These are phyloP conservation scores for Penicillium coprophilum DNA, from an alignment of 495 filamentous ascomycete genomes.

Conservation along the genomic window DNA sequence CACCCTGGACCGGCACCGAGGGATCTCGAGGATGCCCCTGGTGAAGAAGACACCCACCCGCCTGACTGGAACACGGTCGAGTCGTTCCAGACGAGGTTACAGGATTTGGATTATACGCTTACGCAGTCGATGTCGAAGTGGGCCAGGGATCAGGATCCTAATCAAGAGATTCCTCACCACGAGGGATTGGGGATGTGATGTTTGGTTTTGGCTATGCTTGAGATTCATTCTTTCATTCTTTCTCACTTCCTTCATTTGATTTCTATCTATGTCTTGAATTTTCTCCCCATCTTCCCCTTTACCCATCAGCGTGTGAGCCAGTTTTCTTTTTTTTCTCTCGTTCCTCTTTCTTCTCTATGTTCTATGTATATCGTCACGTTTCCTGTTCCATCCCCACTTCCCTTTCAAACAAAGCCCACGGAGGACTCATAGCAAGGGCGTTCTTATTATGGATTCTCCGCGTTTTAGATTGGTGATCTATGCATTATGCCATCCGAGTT, in stretches of 20 bases:
- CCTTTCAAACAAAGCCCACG: conserved; percentile 12
- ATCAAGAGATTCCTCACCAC: conserved; percentile 24
- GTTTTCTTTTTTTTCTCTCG: conserved; percentile 2
- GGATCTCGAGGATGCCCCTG: conserved; percentile 15
- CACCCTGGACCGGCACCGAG: conserved; percentile 1
- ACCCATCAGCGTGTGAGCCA: conserved; percentile 8
- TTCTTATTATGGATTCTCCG: conserved; percentile 13
- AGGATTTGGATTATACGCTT: conserved; percentile 20
- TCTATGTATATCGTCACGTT: conserved; percentile 12
- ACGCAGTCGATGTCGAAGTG: conserved; percentile 29
- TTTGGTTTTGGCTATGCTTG: conserved; percentile 7
- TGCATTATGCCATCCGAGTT: neutral
- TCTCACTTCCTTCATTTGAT: neutral
- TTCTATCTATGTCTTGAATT: neutral
- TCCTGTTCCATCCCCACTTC: neutral
- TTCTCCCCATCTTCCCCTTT: neutral
- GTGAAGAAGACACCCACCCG: conserved; percentile 14
- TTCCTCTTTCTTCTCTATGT: conserved; percentile 4
- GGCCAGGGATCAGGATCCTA: conserved; percentile 26
- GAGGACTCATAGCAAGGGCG: conserved; percentile 30
- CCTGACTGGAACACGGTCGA: conserved; percentile 25
- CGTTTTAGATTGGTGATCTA: conserved; percentile 10
- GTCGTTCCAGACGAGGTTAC: conserved; percentile 25
- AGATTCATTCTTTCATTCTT: neutral
- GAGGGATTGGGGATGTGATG: conserved; percentile 31